Base-by-base conservation (phyloP, 2,329 filamentous ascomycete genomes). In the Colletotrichum nymphaeae region DNA sequence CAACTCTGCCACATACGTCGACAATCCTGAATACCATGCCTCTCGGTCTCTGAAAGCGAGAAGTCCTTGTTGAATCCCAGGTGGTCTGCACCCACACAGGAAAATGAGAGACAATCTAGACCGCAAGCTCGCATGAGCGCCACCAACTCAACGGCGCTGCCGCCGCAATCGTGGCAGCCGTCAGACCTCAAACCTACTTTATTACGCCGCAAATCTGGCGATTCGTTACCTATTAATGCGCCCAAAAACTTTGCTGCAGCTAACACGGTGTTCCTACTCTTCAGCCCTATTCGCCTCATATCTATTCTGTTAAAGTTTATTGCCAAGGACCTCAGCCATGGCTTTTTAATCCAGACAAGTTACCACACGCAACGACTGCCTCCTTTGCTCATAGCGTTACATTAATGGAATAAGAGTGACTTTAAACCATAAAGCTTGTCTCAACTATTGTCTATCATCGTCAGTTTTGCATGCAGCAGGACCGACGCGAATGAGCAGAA, bases 161-260 rank as follows among this genome's bases (percentile, higher is more conserved):
- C 24, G 52, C 52, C 63, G 24, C 63, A 35, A 65, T 57, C 52
- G 63, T 65, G 63, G 49, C 63, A 57, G 63, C 32, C 52, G 63
- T 42, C 52, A 65, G 49, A 52, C 37, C 28, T 24, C 49, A 46
- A 32, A 9, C 24, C 24, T 28, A 32, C 63, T 49, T 63, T n/a
- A n/a, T 26, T 16, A 6, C 30, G 46, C 42, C 12, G 16, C 14
- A 19, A 19, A 49, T 42, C 59, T 46, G 46, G 24, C 42, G 28
- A 63, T 30, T 35, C 5, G 19, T n/a, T 55, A 19, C 60, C 30
- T 24, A 26, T 53, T n/a, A 28, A 24, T 53, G 28, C 46, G 30
- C 28, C 16, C 42, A 19, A 22, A 49, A 22, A 22, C 19, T 49
- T 49, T 22, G 42, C 9, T 46, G 42, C 42, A 46, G 42, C 42